Percentiles rank a stretch among this genome's conserved stretches.
These are phyloP conservation scores for Hemisphaericaspora nanyangensis DNA, from an alignment of 805 yeast genomes.

Conservation along the genomic window DNA sequence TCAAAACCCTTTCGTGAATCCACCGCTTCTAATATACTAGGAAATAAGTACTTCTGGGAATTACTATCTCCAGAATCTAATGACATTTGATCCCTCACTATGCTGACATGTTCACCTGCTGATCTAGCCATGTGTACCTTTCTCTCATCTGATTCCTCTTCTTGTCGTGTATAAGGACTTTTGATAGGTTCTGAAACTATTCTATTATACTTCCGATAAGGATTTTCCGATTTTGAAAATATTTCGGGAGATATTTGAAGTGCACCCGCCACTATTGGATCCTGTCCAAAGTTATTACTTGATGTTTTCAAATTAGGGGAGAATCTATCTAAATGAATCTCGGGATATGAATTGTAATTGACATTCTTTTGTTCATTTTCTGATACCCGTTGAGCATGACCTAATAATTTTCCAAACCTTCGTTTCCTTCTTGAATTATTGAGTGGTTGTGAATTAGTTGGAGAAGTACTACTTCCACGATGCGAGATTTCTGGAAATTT, in stretches of 20 bases:
- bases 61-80: too few relatives aligned
- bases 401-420: conserved; percentile 37
- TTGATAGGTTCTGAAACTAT: not conserved
- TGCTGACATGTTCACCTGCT: not conserved
- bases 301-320: not conserved
- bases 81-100: not conserved
- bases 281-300: not conserved
- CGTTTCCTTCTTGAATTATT: conserved; percentile 22
- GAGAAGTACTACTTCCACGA: not conserved
- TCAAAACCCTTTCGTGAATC: conserved; percentile 3
- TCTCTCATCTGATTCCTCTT: not conserved
- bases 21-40: too few relatives aligned
- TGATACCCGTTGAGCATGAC: conserved; percentile 48
- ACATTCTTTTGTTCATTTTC: too few relatives aligned
- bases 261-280: not conserved
- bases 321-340: too few relatives aligned
- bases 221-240: not conserved
- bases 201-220: not conserved
- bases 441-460: not conserved
- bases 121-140: too few relatives aligned
- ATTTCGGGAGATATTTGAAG: not conserved
- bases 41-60: too few relatives aligned
- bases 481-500: too few relatives aligned
- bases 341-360: too few relatives aligned
- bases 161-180: too few relatives aligned